These are phyloP conservation scores for Colletotrichum sp. DNA, from an alignment of 2,329 filamentous ascomycete species.

Conservation along the genomic window DNA sequence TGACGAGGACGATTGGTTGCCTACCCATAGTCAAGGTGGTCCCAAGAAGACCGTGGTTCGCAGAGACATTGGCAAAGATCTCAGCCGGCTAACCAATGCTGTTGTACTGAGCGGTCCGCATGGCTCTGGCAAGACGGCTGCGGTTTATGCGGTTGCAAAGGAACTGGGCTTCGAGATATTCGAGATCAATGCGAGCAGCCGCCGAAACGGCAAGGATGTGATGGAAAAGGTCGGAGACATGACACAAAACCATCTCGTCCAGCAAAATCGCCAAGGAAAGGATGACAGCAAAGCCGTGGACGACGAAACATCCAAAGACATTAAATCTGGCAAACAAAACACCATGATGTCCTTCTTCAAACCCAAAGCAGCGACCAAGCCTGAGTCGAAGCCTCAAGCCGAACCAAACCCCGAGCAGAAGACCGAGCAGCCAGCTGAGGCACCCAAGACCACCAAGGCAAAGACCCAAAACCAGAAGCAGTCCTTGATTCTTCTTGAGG, in stretches of 20 bases:
- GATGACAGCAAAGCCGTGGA: constrained; percentile 35
- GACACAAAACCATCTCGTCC: constrained; percentile 92
- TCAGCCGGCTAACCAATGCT: constrained; percentile 68
- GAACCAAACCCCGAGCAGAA: constrained; percentile 25
- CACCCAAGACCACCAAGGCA: constrained; percentile 19
- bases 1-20: constrained; percentile 42
- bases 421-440: not conserved
- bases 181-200: constrained; percentile 86
- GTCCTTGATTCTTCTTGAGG: constrained; percentile 91
- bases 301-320: constrained; percentile 59
- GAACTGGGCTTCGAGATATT: constrained; percentile 95
- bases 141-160: constrained; percentile 89
- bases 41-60: constrained; percentile 61
- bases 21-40: constrained; percentile 45
- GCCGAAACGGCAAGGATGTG: constrained; percentile 88
- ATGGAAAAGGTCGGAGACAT: constrained; percentile 94
- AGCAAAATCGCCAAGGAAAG: constrained; percentile 46
- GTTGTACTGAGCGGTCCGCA: constrained; percentile 89
- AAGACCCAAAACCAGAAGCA: constrained; percentile 74
- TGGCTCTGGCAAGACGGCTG: constrained; percentile 92
- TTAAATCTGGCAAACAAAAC: constrained; percentile 74
- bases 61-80: constrained; percentile 46
- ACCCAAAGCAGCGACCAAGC: constrained; percentile 44
- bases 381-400: constrained; percentile 20
- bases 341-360: constrained; percentile 86